Base-by-base conservation (phyloP, 805 yeast species). In the Teunomyces aglyptinius region DNA sequence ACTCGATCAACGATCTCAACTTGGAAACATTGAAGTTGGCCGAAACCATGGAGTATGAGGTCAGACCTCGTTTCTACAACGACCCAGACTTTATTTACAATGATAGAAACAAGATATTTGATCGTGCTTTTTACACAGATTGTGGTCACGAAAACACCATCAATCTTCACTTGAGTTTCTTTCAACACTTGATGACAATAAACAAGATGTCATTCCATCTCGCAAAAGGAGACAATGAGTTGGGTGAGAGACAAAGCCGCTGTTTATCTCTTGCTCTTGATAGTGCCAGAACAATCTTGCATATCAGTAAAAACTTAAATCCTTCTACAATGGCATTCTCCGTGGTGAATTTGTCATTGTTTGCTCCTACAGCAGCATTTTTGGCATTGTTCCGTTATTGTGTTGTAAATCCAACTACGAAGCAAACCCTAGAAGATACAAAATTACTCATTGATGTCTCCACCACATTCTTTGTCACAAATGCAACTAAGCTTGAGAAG, bases 291-390 rank as follows among this genome's bases (percentile, higher is more conserved):
- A 52, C 58, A 4, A 49, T 65, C 3, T 46, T 67, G 27, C 54
- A 57, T 28, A 40, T 58, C 10, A 49, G 58, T 2, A 48, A 49
- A 3, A 45, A 49, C 7, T 20, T 55, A 11, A 54, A 47, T 31
- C 42, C 33, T 3, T 8, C 15, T 10, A 36, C 8, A 47, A 53
- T 13, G 49, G 49, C 6, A 38, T 56, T 2, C 24, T 54, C 69
- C 1, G 59, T 58, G 44, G 48, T 55, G 39, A 61, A 62, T 36
- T 68, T 73, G 73, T 49, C 62, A 27, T 46, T 61, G 43, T 59
- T 57, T 34, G 66, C 55, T 45, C 69, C 72, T 1, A 51, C 64
- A 13, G 56, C 63, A 13, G 74, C 74, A 3, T 50, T 53, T 35
- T 50, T 58, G 46, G 49, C 49, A 22, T 19, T 60, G 6, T 34